phyloP scores from a whole-genome alignment of 129 eudicot genomes.

The Gnaphalium uliginosum region DNA sequence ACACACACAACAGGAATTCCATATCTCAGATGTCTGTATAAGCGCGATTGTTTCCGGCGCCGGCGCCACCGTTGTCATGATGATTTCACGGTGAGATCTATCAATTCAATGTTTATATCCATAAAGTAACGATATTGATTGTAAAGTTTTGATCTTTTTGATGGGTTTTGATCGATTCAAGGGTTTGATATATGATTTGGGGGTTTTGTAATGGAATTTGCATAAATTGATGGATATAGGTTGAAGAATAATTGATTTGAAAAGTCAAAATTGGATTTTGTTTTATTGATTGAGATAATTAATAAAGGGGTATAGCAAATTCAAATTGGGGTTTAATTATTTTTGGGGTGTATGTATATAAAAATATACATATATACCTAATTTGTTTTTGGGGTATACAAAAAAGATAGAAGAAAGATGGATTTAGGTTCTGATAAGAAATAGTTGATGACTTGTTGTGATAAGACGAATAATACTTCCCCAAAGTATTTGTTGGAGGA shows the following conservation, averaged over 20 bases:
- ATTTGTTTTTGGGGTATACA: conserved; percentile 21
- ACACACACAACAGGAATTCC: background rate
- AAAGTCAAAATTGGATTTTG: conserved; percentile 19
- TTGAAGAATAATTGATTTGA: conserved; percentile 17
- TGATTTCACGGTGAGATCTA: conserved; percentile 29
- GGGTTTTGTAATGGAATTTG: conserved; percentile 4
- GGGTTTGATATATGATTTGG: conserved; percentile 4
- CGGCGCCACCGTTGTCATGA: conserved; percentile 1
- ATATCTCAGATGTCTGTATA: conserved; percentile 18
- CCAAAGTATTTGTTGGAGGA: conserved; percentile 34
- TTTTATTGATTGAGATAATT: background rate
- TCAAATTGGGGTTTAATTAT: conserved; percentile 14
- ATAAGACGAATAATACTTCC: conserved; percentile 23
- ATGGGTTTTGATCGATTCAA: conserved; percentile 23
- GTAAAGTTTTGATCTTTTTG: conserved; percentile 11
- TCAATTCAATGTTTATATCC: conserved; percentile 16
- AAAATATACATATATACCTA: conserved; percentile 10
- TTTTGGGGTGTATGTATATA: background rate
- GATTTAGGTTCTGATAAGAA: background rate
- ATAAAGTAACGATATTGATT: background rate
- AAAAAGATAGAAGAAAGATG: background rate
- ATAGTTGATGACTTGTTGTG: conserved; percentile 2
- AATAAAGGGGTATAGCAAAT: conserved; percentile 26
- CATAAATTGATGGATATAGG: conserved; percentile 11
- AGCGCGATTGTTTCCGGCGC: background rate